Evolutionary conservation across 306 rosid species (phyloP).

Genomic region (Trifolium pratense): DNA sequence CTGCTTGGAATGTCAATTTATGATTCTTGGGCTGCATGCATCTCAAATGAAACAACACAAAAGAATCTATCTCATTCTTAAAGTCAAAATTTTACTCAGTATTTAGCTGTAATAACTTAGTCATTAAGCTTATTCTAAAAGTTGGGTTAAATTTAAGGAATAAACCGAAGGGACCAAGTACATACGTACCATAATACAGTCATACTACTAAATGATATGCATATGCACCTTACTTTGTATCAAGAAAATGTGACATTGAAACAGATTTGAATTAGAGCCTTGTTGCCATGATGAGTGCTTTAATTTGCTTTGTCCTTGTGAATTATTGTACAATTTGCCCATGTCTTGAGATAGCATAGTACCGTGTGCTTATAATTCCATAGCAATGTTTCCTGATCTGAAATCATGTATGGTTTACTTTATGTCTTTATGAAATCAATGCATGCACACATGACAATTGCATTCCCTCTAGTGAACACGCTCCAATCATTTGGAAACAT

Average conservation of each 20-base stretch:
- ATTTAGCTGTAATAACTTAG: too few species aligned
- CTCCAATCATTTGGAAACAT: conserved; percentile 39
- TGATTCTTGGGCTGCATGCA: conserved; percentile 34
- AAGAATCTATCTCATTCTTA: conserved; percentile 22
- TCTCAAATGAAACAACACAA: conserved; percentile 11
- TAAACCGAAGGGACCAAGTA: not conserved
- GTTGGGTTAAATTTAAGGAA: not conserved
- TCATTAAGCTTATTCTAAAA: not conserved
- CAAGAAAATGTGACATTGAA: conserved; percentile 26
- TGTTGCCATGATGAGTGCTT: conserved; percentile 28
- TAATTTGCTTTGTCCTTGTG: conserved; percentile 31
- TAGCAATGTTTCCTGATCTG: conserved; percentile 20
- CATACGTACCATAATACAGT: too few species aligned
- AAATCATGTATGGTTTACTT: conserved; percentile 19
- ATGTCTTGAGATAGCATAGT: too few species aligned
- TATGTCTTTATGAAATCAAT: conserved; percentile 9
- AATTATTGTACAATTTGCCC: conserved; percentile 16
- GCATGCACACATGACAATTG: conserved; percentile 10
- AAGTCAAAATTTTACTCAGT: not conserved
- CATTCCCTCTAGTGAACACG: conserved; percentile 10
- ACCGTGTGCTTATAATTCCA: not conserved
- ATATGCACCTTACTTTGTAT: conserved; percentile 9
- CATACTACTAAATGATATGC: not conserved
- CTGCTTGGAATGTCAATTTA: conserved; percentile 44
- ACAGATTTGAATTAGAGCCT: not conserved